phyloP scores from a whole-genome alignment of 768 basidiomycete species.

The Phanerodontia chrysosporium region DNA sequence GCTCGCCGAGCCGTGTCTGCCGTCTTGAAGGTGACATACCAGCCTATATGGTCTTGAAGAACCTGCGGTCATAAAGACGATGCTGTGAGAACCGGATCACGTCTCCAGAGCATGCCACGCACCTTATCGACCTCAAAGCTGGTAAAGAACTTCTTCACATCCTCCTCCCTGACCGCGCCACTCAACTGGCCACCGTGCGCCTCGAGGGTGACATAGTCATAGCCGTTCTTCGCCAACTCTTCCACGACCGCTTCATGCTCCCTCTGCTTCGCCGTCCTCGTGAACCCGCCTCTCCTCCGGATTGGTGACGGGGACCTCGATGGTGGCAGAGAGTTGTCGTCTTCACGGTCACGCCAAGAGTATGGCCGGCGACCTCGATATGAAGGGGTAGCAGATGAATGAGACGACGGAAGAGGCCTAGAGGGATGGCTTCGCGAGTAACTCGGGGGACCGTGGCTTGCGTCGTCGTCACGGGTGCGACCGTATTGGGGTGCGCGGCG shows the following conservation, averaged over 20 bases:
- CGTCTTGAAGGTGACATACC: slow-evolving; percentile 79
- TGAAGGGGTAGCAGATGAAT: slow-evolving; percentile 33
- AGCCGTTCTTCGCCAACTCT: slow-evolving; percentile 56
- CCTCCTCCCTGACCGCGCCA: slow-evolving; percentile 56
- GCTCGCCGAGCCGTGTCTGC: slow-evolving; percentile 63
- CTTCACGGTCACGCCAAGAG: slow-evolving; percentile 12
- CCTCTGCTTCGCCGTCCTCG: slow-evolving; percentile 25
- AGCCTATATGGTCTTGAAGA: slow-evolving; percentile 62
- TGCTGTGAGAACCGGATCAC: not conserved
- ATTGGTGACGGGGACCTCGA: slow-evolving; percentile 42
- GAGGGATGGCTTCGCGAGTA: slow-evolving; percentile 13
- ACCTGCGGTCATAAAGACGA: slow-evolving; percentile 40
- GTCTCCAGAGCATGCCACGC: slow-evolving; percentile 24
- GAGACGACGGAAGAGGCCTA: slow-evolving; percentile 12
- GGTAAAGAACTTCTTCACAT: slow-evolving; percentile 64
- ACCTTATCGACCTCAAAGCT: slow-evolving; percentile 74
- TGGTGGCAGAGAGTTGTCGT: slow-evolving; percentile 14
- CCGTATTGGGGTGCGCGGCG: slow-evolving; percentile 16
- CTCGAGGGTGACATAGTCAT: slow-evolving; percentile 63
- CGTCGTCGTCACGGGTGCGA: slow-evolving; percentile 20
- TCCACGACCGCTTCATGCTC: slow-evolving; percentile 37
- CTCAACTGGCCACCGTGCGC: slow-evolving; percentile 41
- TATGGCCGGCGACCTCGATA: slow-evolving; percentile 17
- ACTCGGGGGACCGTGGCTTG: slow-evolving; percentile 24
- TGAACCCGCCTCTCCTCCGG: slow-evolving; percentile 34